Evolutionary conservation across 202 grass and related monocot species (phyloP).

Genomic region (Carex sylvatica): DNA sequence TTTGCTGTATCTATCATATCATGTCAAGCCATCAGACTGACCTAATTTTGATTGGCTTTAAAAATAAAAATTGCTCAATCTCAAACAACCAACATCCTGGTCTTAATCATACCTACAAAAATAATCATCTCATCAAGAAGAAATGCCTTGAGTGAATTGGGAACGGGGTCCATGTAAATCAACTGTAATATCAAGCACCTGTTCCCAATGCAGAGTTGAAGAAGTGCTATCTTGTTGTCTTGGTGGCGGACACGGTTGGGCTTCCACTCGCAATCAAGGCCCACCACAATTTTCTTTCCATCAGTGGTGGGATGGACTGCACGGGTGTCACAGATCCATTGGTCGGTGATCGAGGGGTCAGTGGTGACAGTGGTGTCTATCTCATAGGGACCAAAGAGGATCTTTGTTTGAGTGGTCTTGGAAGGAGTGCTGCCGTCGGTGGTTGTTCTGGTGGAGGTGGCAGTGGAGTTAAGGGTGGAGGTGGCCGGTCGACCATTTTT

Average conservation of each 20-base stretch:
- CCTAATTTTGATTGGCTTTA: background rate
- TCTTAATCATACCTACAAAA: conserved; percentile 35
- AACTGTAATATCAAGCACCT: conserved; percentile 57
- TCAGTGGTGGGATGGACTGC: background rate
- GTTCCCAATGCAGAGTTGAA: conserved; percentile 47
- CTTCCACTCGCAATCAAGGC: conserved; percentile 56
- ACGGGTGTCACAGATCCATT: conserved; percentile 36
- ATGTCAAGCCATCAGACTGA: background rate
- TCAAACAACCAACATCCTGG: background rate
- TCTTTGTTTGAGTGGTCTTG: conserved; percentile 8
- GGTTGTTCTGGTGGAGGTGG: background rate
- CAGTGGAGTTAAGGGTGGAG: conserved; percentile 3
- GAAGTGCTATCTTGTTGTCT: conserved; percentile 39
- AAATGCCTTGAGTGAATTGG: conserved; percentile 29
- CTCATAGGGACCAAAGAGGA: conserved; percentile 13
- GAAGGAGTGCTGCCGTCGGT: background rate
- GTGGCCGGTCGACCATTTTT: background rate
- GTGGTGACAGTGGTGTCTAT: conserved; percentile 20
- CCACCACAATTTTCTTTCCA: conserved; percentile 20
- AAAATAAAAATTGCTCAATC: background rate
- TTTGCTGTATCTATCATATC: background rate
- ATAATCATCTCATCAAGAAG: conserved; percentile 37
- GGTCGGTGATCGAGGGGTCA: background rate
- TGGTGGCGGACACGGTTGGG: background rate
- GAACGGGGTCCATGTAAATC: conserved; percentile 34